phyloP scores from a whole-genome alignment of 169 alveolate species.

The Cardiosporidium cionae region DNA sequence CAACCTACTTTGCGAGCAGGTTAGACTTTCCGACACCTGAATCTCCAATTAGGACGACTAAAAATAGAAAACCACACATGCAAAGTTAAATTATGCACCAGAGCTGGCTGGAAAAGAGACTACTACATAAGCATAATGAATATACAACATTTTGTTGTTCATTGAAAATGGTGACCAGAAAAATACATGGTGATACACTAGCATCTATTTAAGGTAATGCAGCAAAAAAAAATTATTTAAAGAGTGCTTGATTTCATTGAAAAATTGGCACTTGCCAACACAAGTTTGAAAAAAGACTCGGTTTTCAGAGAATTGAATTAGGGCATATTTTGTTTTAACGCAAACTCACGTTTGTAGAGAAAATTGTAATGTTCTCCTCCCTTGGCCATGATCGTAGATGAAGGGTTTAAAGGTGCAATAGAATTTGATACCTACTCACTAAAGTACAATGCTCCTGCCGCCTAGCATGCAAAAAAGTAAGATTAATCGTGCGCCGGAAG shows the following conservation, averaged over 20 bases:
- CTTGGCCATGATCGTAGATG: too few relatives aligned
- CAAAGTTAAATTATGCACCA: not conserved
- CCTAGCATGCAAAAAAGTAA: too few relatives aligned
- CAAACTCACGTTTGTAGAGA: slow-evolving; percentile 37
- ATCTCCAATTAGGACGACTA: slow-evolving; percentile 67
- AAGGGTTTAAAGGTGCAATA: too few relatives aligned
- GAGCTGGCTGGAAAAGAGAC: not conserved
- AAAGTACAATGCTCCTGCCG: too few relatives aligned
- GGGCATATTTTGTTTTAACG: not conserved
- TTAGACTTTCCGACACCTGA: slow-evolving; percentile 94
- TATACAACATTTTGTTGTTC: not conserved
- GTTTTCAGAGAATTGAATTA: not conserved
- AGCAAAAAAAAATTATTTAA: not conserved
- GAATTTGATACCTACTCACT: too few relatives aligned
- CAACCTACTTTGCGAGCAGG: slow-evolving; percentile 68
- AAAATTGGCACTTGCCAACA: too few relatives aligned
- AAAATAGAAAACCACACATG: not conserved
- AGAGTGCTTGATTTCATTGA: not conserved
- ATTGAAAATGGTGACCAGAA: not conserved
- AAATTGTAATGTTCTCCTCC: slow-evolving; percentile 47
- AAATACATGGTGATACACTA: not conserved
- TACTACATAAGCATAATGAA: not conserved
- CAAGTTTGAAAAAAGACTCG: not conserved
- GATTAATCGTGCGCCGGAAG: too few relatives aligned
- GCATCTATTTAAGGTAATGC: not conserved